Evolutionary conservation across 1,284 basidiomycete genomes (phyloP).

Genomic region (Coniferiporia sulphurascens): DNA sequence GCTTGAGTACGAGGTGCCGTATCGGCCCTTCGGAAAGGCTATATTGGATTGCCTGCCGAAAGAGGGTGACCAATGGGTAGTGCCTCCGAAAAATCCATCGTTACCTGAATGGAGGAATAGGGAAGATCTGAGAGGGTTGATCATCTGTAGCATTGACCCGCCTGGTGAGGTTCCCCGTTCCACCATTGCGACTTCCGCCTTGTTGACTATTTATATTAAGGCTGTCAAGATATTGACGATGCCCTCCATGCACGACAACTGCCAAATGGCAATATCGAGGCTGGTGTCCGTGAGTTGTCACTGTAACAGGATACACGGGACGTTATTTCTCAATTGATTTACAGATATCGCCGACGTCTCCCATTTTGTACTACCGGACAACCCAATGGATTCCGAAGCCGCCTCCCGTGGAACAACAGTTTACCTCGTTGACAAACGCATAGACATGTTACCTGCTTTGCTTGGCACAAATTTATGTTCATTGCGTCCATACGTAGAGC

Average conservation of each 20-base stretch:
- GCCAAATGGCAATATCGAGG: conserved; percentile 94
- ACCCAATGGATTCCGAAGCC: conserved; percentile 95
- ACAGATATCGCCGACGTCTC: conserved; percentile 98
- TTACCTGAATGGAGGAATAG: conserved; percentile 76
- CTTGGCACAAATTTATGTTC: conserved; percentile 97
- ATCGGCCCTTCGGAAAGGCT: conserved; percentile 93
- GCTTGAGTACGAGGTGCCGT: conserved; percentile 95
- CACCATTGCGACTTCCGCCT: conserved; percentile 22
- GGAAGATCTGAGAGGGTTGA: conserved; percentile 82
- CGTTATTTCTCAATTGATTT: background rate
- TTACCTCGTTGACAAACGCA: conserved; percentile 97
- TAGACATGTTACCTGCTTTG: conserved; percentile 96
- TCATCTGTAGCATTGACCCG: conserved; percentile 97
- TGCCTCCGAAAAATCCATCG: conserved; percentile 68
- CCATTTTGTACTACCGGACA: conserved; percentile 92
- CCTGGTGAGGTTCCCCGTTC: conserved; percentile 48
- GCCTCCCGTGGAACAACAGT: conserved; percentile 96
- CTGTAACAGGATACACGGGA: background rate
- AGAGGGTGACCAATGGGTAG: conserved; percentile 92
- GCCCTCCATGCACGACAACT: conserved; percentile 90
- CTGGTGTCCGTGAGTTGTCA: conserved; percentile 85
- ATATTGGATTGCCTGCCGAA: conserved; percentile 88
- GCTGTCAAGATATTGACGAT: conserved; percentile 98
- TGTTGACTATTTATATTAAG: conserved; percentile 32
- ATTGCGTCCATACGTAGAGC: conserved; percentile 88